Evolutionary conservation across 176 grass and related monocot genomes (phyloP), one percentile per base, ranked within the genome.

Genomic region (Carex littledalei): DNA sequence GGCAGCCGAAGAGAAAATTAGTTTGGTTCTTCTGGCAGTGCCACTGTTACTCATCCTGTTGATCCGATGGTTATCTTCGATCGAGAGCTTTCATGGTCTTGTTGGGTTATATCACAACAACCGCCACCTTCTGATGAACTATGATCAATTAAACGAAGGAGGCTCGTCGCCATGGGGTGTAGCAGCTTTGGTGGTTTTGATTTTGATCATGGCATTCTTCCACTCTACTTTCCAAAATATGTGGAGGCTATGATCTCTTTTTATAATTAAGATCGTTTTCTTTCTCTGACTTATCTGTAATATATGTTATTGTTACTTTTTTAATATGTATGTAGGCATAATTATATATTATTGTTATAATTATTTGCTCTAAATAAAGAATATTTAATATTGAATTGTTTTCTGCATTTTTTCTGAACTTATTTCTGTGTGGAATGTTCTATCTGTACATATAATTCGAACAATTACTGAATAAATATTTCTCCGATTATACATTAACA

Each of bases 51-150:
- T 97, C 80, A 84, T 98, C n/a, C 87, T 98, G 73, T 63, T 95
- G 85, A 98, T 98, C 84, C 83, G 83, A 14, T 95, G 89, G 91
- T 56, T 95, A 54, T 98, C 96, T 61, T 98, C 93, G 39, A 83
- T 98, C 56, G 96, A 98, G 0, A 73, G 63, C 63, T 84, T 95
- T 88, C 93, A 98, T 47, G 93, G 91, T 0, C 45, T 92, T 80
- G 53, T 92, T 81, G 86, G 93, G 0, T 88, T 89, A 20, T 89
- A 94, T 74, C 82, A 76, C 32, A 67, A 58, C 24, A 86, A 92
- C 78, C 65, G 85, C 12, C 84, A 81, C 63, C 49, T 57, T 34
- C 41, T 85, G 37, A 47, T 72, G 5, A 35, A 67, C 14, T 29
- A 74, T 0, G 93, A 91, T 2, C 12, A 13, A 32, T 45, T 18